Percentiles rank a stretch among this genome's conserved stretches.
These are phyloP conservation scores for Globisporangium paroecandrum DNA, from an alignment of 352 stramenopile species.

Conservation along the genomic window DNA sequence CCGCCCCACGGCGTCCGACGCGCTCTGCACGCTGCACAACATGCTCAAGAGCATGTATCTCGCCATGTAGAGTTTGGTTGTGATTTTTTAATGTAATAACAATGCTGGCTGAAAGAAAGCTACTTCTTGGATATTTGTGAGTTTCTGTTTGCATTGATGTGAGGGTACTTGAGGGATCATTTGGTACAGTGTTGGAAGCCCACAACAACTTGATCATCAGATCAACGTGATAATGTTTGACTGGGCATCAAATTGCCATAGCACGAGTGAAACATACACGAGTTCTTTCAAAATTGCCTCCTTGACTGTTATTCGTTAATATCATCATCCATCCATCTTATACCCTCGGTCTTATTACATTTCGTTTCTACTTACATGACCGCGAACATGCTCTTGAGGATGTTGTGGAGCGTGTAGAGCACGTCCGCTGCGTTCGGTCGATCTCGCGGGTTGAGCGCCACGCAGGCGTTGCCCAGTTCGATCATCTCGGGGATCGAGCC, in stretches of 20 bases:
- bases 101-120: background rate
- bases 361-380: background rate
- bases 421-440: constrained; percentile 1
- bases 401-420: constrained; percentile 3
- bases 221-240: no score
- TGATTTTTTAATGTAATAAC: background rate
- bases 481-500: background rate
- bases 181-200: no score
- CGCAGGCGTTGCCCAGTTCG: background rate
- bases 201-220: no score
- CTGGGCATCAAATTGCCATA: no score
- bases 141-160: no score
- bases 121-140: background rate
- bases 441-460: background rate
- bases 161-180: no score
- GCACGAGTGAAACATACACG: no score
- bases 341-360: background rate
- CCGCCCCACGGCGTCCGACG: background rate
- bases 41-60: constrained; percentile 1
- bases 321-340: background rate
- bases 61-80: background rate
- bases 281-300: background rate
- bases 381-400: constrained; percentile 1
- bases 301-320: background rate
- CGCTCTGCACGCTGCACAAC: background rate